Evolutionary conservation across 2,329 filamentous ascomycete genomes (phyloP).

Genomic region (Verticillium zaregamsianum): DNA sequence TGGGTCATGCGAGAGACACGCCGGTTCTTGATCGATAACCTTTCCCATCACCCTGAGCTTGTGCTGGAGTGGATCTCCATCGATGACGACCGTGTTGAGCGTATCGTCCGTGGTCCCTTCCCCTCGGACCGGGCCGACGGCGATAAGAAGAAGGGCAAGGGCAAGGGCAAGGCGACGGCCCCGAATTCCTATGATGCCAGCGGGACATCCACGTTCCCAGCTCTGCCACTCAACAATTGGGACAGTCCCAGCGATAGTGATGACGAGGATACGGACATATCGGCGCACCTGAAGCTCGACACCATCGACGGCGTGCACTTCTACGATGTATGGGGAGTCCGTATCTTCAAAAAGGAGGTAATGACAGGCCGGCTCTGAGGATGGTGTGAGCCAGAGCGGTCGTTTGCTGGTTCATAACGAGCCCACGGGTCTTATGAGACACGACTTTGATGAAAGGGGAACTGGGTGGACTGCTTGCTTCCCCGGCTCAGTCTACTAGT

Average conservation of each 20-base stretch:
- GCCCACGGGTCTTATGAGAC: background rate
- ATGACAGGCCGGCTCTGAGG: conserved; percentile 36
- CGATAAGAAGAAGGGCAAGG: conserved; percentile 31
- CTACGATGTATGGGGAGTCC: conserved; percentile 42
- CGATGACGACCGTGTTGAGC: conserved; percentile 44
- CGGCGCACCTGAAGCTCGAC: conserved; percentile 27
- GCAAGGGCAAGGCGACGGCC: conserved; percentile 19
- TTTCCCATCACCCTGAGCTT: conserved; percentile 50
- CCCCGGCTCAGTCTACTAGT: no score
- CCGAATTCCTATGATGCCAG: conserved; percentile 1
- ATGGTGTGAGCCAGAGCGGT: background rate
- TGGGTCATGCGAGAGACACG: conserved; percentile 54
- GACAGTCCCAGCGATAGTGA: conserved; percentile 28
- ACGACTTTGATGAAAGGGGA: background rate
- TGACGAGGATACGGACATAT: conserved; percentile 19
- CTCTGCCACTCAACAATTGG: conserved; percentile 18
- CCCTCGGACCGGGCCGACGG: conserved; percentile 19
- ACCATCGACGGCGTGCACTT: conserved; percentile 34
- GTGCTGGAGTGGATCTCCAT: conserved; percentile 57
- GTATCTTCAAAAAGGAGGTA: conserved; percentile 57
- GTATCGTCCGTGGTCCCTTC: conserved; percentile 35
- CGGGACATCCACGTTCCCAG: conserved; percentile 16
- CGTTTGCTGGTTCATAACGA: background rate
- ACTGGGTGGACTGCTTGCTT: no score
- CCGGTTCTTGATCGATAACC: conserved; percentile 54